Conservation (phyloP, 768 basidiomycete species). For the Panaeolus cyanescens region DNA sequence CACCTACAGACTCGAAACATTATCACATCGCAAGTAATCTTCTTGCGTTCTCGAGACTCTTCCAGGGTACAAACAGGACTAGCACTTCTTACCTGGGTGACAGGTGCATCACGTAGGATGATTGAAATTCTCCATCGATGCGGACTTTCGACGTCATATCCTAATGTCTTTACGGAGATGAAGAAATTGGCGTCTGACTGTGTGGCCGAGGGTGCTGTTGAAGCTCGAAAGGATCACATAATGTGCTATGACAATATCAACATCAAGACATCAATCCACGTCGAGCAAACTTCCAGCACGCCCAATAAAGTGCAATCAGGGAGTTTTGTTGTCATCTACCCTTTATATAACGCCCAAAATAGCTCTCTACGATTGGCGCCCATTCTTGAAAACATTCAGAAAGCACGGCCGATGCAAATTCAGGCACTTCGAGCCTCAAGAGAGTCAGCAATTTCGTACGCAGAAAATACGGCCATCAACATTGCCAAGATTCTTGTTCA, state of each 20-base stretch:
- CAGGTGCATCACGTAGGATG: background rate
- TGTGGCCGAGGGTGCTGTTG: background rate
- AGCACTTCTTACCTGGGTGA: background rate
- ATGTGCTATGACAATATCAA: constrained; percentile 5
- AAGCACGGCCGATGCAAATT: background rate
- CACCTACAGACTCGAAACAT: background rate
- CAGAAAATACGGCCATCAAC: background rate
- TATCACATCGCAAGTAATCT: background rate
- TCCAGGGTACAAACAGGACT: background rate
- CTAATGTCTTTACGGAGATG: background rate
- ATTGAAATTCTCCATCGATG: constrained; percentile 1
- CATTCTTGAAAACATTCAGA: background rate
- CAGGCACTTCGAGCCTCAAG: background rate
- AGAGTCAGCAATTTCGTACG: background rate
- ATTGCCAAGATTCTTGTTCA: background rate
- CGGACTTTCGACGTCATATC: background rate
- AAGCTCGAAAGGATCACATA: background rate
- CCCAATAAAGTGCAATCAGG: constrained; percentile 9
- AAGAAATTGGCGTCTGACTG: background rate
- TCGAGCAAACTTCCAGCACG: background rate
- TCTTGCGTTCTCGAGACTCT: background rate
- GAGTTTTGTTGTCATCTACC: constrained; percentile 7
- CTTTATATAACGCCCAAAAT: background rate
- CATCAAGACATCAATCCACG: background rate
- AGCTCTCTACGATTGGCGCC: background rate